Percentiles rank a stretch among this genome's conserved stretches.
Conservation (phyloP, 192 early-diverging fungal species). For the Coemansia sp. region DNA sequence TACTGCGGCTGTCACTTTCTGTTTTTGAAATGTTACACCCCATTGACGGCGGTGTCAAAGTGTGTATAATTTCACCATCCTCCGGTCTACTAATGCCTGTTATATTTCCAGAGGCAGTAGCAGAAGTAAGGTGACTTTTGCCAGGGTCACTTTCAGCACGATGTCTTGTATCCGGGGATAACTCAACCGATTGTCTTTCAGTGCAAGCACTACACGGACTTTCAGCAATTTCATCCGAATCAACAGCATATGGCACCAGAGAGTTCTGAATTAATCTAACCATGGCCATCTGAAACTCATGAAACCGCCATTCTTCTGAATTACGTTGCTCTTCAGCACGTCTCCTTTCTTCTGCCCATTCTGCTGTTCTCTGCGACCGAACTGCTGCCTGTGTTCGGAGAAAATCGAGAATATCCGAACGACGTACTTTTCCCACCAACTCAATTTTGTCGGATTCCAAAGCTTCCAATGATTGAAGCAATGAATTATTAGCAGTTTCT, state of each 20-base stretch:
- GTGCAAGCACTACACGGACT: not conserved
- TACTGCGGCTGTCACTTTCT: not conserved
- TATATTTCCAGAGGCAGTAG: not conserved
- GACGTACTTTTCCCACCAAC: slow-evolving; percentile 29
- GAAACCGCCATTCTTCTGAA: slow-evolving; percentile 49
- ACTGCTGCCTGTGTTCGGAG: slow-evolving; percentile 32
- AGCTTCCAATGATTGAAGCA: not conserved
- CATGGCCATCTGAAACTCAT: slow-evolving; percentile 54
- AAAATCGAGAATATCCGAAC: slow-evolving; percentile 40
- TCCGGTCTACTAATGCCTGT: not conserved
- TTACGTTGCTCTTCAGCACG: slow-evolving; percentile 32
- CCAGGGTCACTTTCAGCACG: not conserved
- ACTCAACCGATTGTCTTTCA: not conserved
- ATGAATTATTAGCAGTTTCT: not conserved
- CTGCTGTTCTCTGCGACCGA: slow-evolving; percentile 36
- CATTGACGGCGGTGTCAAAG: not conserved
- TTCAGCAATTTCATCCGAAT: not conserved
- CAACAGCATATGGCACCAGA: slow-evolving; percentile 23
- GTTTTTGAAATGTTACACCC: not conserved
- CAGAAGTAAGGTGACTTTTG: not conserved
- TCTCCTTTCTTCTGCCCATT: slow-evolving; percentile 31
- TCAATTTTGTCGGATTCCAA: slow-evolving; percentile 9
- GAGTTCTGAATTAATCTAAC: slow-evolving; percentile 31
- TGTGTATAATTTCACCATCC: not conserved
- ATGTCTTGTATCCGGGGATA: not conserved